Evolutionary conservation across 371 early-diverging fungal genomes (phyloP).

Genomic region (Mortierella sp.): DNA sequence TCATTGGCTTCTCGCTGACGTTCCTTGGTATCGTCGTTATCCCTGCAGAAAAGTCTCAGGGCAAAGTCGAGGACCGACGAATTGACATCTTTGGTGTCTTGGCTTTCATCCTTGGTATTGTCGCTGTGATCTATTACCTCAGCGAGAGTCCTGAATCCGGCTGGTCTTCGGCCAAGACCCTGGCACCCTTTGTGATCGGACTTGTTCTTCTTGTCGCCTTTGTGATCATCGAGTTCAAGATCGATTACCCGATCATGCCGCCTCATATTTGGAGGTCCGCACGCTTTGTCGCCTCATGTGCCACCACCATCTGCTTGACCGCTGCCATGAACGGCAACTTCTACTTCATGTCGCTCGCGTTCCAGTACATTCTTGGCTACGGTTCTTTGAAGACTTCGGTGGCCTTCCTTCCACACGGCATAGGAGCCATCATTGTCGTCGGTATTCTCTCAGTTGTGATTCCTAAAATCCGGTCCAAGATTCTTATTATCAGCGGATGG

Average conservation of each 20-base stretch:
- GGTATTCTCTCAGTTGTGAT: conserved; percentile 11
- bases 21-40: conserved; percentile 33
- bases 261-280: conserved; percentile 34
- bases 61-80: conserved; percentile 19
- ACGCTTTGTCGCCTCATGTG: conserved; percentile 20
- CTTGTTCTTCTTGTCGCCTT: conserved; percentile 11
- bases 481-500: conserved; percentile 22
- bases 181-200: conserved; percentile 35
- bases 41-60: conserved; percentile 17
- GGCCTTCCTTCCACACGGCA: conserved; percentile 17
- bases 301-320: conserved; percentile 17
- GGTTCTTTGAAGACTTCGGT: conserved; percentile 20
- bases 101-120: conserved; percentile 48
- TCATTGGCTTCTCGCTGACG: conserved; percentile 33
- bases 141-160: conserved; percentile 46
- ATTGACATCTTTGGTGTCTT: conserved; percentile 53
- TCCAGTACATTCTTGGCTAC: conserved; percentile 24
- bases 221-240: conserved; percentile 21
- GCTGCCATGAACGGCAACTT: conserved; percentile 18
- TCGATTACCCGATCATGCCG: conserved; percentile 36
- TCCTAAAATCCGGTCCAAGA: conserved; percentile 17
- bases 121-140: conserved; percentile 55
- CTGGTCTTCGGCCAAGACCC: conserved; percentile 44
- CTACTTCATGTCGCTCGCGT: conserved; percentile 21
- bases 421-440: conserved; percentile 16